A percentile compares a stretch with the other conserved stretches of the same genome.
Conservation (phyloP, 441 rosid species). For the Euphorbia corollata region DNA sequence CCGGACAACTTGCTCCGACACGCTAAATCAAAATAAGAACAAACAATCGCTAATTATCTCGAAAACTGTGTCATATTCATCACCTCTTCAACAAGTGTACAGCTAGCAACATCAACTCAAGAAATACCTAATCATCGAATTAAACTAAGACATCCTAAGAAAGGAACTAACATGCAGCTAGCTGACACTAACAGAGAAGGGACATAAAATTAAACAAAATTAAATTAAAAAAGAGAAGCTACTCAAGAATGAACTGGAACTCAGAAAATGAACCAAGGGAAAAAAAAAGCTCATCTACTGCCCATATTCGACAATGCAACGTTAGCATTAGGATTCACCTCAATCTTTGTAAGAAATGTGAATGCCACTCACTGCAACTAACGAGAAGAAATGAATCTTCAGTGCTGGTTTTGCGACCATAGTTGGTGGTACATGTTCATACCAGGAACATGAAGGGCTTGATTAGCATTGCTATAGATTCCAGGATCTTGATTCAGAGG, state of each 20-base stretch:
- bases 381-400: conserved; percentile 25
- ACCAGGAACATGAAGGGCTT: no score
- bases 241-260: conserved; percentile 11
- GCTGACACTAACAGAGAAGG: conserved; percentile 22
- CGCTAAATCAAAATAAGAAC: not conserved
- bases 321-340: conserved; percentile 29
- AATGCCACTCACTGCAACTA: no score
- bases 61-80: conserved; percentile 1
- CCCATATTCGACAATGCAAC: conserved; percentile 21
- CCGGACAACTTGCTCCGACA: no score
- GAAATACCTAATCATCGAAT: conserved; percentile 4
- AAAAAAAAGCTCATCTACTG: conserved; percentile 20
- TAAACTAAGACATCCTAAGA: not conserved
- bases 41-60: not conserved
- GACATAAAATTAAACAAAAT: not conserved
- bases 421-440: conserved; percentile 75
- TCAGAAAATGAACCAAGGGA: conserved; percentile 7
- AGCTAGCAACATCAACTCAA: not conserved
- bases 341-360: no score
- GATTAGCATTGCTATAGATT: conserved; percentile 41
- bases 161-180: conserved; percentile 21
- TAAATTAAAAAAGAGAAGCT: conserved; percentile 14
- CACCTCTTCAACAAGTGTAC: not conserved
- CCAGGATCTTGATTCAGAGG: conserved; percentile 42
- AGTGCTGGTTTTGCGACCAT: conserved; percentile 67